Conservation (phyloP, 306 rosid genomes). For the Casuarina glauca region DNA sequence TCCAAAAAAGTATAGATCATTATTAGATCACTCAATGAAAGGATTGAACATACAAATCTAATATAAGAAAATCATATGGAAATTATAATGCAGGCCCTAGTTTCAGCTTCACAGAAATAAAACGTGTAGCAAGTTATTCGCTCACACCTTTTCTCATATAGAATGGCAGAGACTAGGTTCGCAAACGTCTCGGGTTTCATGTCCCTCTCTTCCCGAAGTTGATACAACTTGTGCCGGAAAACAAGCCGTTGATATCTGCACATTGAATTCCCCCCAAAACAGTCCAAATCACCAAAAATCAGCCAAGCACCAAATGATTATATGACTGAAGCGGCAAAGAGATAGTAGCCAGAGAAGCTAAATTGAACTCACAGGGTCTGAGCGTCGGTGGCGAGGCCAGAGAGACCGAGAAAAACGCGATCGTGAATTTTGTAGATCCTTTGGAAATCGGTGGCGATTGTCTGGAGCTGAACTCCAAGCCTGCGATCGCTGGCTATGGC, state of each 20-base stretch:
- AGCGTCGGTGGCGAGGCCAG: conserved; percentile 95
- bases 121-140: neutral
- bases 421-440: conserved; percentile 76
- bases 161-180: conserved; percentile 77
- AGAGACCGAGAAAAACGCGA: conserved; percentile 76
- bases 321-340: neutral
- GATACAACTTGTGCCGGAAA: conserved; percentile 82
- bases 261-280: conserved; percentile 6
- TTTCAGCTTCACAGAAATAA: no score
- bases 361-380: conserved; percentile 65
- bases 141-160: conserved; percentile 78
- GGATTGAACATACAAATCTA: neutral
- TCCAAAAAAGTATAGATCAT: neutral
- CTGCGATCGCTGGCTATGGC: conserved; percentile 97
- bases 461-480: conserved; percentile 96
- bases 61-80: neutral
- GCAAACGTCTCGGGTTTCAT: conserved; percentile 97
- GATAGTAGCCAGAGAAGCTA: neutral
- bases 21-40: neutral
- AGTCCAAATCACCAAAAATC: neutral
- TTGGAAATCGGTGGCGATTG: conserved; percentile 93
- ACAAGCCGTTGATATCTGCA: conserved; percentile 75
- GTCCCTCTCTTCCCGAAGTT: conserved; percentile 89
- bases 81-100: neutral
- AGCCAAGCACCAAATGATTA: neutral